Conservation (phyloP, 495 filamentous ascomycete genomes). For the Antarctomyces pellizariae region DNA sequence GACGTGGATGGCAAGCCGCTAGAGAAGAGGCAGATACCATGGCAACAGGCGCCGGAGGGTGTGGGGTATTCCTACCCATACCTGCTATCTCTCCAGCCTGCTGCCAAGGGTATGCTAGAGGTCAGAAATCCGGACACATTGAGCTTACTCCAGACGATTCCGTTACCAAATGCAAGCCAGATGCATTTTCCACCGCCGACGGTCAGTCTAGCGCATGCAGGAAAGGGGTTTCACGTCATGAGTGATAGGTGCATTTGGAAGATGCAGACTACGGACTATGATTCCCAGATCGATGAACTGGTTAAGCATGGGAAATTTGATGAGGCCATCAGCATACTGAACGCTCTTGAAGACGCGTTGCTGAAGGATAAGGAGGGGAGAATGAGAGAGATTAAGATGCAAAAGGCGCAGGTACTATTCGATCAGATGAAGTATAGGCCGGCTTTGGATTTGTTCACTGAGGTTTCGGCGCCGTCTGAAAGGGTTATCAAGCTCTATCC, state of each 20-base stretch:
- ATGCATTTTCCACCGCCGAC: constrained; percentile 89
- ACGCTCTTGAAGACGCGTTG: constrained; percentile 80
- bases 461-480: constrained; percentile 72
- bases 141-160: constrained; percentile 63
- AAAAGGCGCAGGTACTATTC: constrained; percentile 75
- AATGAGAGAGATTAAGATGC: constrained; percentile 62
- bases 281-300: constrained; percentile 71
- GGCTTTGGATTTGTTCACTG: constrained; percentile 76
- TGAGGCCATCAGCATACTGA: constrained; percentile 74
- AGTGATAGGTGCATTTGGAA: constrained; percentile 85
- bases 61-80: constrained; percentile 95
- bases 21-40: constrained; percentile 72
- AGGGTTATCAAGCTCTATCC: constrained; percentile 74
- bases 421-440: constrained; percentile 60
- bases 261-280: constrained; percentile 85
- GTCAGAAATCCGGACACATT: constrained; percentile 83
- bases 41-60: constrained; percentile 67
- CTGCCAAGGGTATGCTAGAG: constrained; percentile 68
- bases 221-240: constrained; percentile 77
- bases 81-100: constrained; percentile 62
- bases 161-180: constrained; percentile 52
- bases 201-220: constrained; percentile 75
- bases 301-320: constrained; percentile 56
- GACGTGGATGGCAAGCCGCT: constrained; percentile 59
- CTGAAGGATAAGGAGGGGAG: constrained; percentile 61